Percentiles rank a stretch among this genome's conserved stretches.
Evolutionary conservation across 2,329 filamentous ascomycete species (phyloP).

Genomic region (Fusarium oxysporum): DNA sequence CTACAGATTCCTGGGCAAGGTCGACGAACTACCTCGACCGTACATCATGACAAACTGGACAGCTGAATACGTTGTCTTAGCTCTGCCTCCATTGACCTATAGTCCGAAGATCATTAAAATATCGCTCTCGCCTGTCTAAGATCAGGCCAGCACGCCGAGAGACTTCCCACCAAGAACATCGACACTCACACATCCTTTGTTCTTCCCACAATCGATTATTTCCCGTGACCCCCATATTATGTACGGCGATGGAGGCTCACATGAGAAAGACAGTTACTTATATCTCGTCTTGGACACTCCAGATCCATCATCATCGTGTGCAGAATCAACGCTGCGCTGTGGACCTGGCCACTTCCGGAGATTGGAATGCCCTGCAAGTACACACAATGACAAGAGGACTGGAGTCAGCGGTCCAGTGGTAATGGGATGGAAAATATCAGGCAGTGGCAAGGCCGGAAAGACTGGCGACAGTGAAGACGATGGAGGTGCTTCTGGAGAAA

Average conservation of each 20-base stretch:
- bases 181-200: neutral
- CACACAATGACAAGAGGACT: neutral
- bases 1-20: neutral
- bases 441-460: neutral
- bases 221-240: neutral
- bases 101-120: neutral
- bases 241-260: neutral
- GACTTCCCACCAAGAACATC: neutral
- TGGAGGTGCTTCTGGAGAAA: rapidly evolving
- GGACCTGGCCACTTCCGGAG: neutral
- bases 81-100: neutral
- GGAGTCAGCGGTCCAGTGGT: neutral
- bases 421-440: neutral
- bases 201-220: neutral
- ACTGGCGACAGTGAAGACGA: rapidly evolving
- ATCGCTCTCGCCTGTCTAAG: rapidly evolving
- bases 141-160: rapidly evolving
- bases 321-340: neutral
- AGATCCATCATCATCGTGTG: neutral
- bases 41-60: neutral
- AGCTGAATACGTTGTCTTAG: neutral
- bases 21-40: neutral
- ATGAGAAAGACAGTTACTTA: neutral
- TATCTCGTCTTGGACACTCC: neutral
- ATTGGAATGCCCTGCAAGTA: neutral